Evolutionary conservation across 2,329 filamentous ascomycete species (phyloP), one percentile per base, ranked within the genome.

Genomic region (Cryphonectria radicalis): DNA sequence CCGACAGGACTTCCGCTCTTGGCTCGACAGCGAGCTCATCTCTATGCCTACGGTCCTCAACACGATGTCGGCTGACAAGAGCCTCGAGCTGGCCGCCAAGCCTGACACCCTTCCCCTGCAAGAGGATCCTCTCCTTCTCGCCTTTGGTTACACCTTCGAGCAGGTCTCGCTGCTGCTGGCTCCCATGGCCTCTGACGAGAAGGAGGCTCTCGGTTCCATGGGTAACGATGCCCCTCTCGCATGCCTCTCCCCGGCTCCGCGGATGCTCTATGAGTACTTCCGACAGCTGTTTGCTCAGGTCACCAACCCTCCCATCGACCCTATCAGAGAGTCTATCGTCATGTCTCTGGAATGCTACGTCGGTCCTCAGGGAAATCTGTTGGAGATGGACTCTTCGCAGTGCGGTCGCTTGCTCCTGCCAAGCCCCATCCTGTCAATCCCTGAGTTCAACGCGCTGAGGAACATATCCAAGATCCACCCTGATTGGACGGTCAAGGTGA

Each of bases 311-410:
- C 95, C 95, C 19, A 98, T 98, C 78, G 95, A 98, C 79, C 95
- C 95, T 43, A 98, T 98, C 77, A 89, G 95, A 82, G 95, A 98
- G 86, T 95, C 95, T 40, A 96, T 98, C 78, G 95, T 98, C 82
- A 98, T 98, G 95, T 98, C 95, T 70, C 85, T 98, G 57, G 95
- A 97, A 80, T 97, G 95, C 78, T 98, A 98, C 79, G 93, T 98
- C 76, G 95, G 95, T 65, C 95, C 95, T 63, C 95, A 98, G 82
- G 95, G 95, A 72, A 98, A 98, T 80, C 84, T 98, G 71, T 86
- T 98, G 42, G 95, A 97, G 83, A 98, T 98, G 93, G 92, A 97
- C 77, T 84, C 93, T 71, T 91, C 92, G 40, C 95, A 98, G 81
- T 98, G 95, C 81, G 91, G 92, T 76, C 90, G 95, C 74, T 86